Base-by-base conservation (phyloP, 2,329 filamentous ascomycete genomes). In the Nothopassalora personata region DNA sequence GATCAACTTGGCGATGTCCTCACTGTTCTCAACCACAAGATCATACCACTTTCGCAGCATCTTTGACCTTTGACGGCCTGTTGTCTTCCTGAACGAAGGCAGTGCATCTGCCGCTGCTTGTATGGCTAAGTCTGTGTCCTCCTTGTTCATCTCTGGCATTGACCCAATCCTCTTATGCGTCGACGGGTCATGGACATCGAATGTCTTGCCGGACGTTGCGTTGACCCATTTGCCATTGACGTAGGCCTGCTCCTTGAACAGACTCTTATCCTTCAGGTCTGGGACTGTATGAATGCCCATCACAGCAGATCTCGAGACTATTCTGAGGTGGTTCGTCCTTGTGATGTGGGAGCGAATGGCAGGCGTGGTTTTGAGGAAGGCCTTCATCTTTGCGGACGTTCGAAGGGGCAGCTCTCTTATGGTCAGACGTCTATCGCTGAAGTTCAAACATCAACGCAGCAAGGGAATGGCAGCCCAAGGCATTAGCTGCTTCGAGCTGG, bases 171-270 rank as follows among this genome's bases (percentile, higher is more conserved):
- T 75, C 67, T 88, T 83, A 66, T 89, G 89, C 9, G 90, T 90
- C 2, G 91, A 86, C 8, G 94, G 94, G 74, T 99, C 91, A 86
- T 67, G 81, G 60, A 97, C 90, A 72, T 94, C 87, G 74, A 97
- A 99, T 49, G 91, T 96, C 82, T 95, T 86, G 71, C 91, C 90
- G 0, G 91, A 96, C 70, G 86, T 84, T 67, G 93, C 90, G 67
- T 83, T 82, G 62, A 95, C 84, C 90, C 92, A 99, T 82, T 96
- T 83, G 70, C 94, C 94, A 73, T 99, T 93, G 71, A 97, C 86
- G 72, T 93, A 97, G 70, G 86, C 77, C 72, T 92, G 84, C 67
- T 87, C 85, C 79, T 95, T 97, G 70, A 97, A 84, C 60, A 99
- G 83, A 27, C 75, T 77, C 63, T 75, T 74, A 67, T 81, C 79